phyloP scores from a whole-genome alignment of 768 basidiomycete species.

The Calocybe cyanea region DNA sequence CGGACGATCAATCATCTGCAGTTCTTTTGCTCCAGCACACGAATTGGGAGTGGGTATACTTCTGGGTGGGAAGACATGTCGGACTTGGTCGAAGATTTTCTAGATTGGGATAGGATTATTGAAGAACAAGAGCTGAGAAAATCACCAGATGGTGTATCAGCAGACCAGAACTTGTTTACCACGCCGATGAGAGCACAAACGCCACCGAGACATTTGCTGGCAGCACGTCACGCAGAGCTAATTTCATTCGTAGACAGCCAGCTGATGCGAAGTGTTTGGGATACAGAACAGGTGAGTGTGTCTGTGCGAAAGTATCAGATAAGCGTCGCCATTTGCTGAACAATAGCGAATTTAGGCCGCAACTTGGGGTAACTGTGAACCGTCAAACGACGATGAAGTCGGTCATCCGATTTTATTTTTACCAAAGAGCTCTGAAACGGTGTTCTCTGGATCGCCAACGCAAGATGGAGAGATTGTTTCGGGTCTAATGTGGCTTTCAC shows the following conservation, averaged over 20 bases:
- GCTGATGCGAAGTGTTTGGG: conserved; percentile 32
- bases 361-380: conserved; percentile 30
- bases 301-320: no score
- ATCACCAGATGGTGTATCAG: conserved; percentile 6
- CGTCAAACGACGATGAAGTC: conserved; percentile 51
- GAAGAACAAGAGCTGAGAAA: background rate
- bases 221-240: conserved; percentile 32
- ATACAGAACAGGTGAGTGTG: conserved; percentile 35
- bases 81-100: conserved; percentile 7
- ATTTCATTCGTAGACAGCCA: conserved; percentile 55
- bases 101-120: conserved; percentile 10
- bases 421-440: conserved; percentile 20
- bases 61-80: conserved; percentile 11
- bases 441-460: conserved; percentile 32
- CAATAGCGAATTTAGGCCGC: conserved; percentile 27
- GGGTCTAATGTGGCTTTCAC: conserved; percentile 44
- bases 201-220: conserved; percentile 5
- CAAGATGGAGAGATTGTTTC: conserved; percentile 46
- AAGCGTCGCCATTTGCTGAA: no score
- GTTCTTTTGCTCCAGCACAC: conserved; percentile 35
- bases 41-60: conserved; percentile 4
- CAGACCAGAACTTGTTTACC: conserved; percentile 4
- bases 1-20: conserved; percentile 62
- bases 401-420: conserved; percentile 44
- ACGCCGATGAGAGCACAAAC: conserved; percentile 8